Base-by-base conservation (phyloP, 169 alveolate species). In the Plasmodium coatneyi region DNA sequence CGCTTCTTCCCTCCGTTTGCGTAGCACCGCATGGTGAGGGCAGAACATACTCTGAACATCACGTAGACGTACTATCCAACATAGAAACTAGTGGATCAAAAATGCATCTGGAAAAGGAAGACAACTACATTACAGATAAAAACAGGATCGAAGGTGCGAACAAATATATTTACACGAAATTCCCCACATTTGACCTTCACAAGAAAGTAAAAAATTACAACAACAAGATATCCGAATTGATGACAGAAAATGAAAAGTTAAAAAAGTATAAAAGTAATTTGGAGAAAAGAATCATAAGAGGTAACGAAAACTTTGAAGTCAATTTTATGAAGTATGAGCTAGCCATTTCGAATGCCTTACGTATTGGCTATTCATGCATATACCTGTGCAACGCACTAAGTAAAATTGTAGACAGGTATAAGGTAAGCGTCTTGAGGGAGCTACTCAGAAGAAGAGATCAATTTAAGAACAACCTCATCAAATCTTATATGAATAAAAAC, bases 101-200 rank as follows among this genome's bases (percentile, higher is more conserved):
- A 84, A 36, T 72, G 76, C 16, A 76, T 76, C 25, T 9, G 34
- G 41, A 5, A 3, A 84, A 22, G 16, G 84, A 84, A 52, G 70
- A 16, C 12, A 87, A 87, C 60, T 36, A 6, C 43, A 52, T 81
- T 10, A 71, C 56, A 22, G 95, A 91, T 43, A 91, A 80, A 12
- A 91, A 80, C 30, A 80, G 34, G 74, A 36, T 78, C 52, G 95
- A 81, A 10, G n/a, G 54, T 32, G 80, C 25, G 19, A 80, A 71
- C 43, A 91, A 91, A 71, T 91, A 81, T 49, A 78, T 91, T n/a
- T 91, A 81, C 30, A 56, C 95, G n/a, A 80, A 82, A 81, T 91
- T 91, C 28, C 95, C 95, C 2, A 30, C 52, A 12, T 91, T 91
- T 91, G 95, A 91, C 14, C 81, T 83, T 22, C 95, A 91, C 41